Conservation (phyloP, 805 yeast genomes). For the Wickerhamomyces kurtzmanii region DNA sequence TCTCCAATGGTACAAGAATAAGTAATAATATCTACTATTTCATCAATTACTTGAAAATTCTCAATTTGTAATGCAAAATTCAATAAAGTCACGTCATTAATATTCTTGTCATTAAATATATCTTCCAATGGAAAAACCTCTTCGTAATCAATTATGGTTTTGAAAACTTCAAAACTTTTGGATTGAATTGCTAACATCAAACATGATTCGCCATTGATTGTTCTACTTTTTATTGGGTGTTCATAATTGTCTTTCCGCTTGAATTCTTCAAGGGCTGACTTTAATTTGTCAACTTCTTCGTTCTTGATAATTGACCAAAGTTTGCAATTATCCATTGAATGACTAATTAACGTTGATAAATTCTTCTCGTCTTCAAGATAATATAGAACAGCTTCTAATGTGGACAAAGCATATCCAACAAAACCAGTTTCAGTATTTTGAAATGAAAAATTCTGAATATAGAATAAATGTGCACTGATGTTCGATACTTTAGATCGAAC, state of each 20-base stretch:
- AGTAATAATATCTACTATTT: constrained; percentile 33
- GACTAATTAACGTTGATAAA: constrained; percentile 22
- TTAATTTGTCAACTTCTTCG: constrained; percentile 16
- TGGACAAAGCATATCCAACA: constrained; percentile 69
- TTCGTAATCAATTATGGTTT: constrained; percentile 34
- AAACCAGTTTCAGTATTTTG: constrained; percentile 45
- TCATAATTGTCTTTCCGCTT: constrained; percentile 17
- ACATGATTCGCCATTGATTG: constrained; percentile 61
- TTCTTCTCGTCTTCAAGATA: constrained; percentile 40
- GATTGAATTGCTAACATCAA: constrained; percentile 51
- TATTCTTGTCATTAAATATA: constrained; percentile 51
- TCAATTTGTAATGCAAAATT: constrained; percentile 52
- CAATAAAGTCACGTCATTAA: constrained; percentile 45
- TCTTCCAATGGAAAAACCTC: constrained; percentile 55
- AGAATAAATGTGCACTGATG: constrained; percentile 54
- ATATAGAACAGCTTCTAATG: constrained; percentile 71
- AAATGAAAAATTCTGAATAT: constrained; percentile 51
- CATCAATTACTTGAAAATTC: constrained; percentile 32
- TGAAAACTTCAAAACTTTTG: constrained; percentile 34
- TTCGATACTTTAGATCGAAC: constrained; percentile 49
- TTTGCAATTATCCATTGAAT: constrained; percentile 37
- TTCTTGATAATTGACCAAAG: constrained; percentile 42
- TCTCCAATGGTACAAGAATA: constrained; percentile 35
- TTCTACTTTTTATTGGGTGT: constrained; percentile 25
- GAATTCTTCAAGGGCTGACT: constrained; percentile 2